Base-by-base conservation (phyloP, 2,329 filamentous ascomycete species). In the Geosmithia putterillii region DNA sequence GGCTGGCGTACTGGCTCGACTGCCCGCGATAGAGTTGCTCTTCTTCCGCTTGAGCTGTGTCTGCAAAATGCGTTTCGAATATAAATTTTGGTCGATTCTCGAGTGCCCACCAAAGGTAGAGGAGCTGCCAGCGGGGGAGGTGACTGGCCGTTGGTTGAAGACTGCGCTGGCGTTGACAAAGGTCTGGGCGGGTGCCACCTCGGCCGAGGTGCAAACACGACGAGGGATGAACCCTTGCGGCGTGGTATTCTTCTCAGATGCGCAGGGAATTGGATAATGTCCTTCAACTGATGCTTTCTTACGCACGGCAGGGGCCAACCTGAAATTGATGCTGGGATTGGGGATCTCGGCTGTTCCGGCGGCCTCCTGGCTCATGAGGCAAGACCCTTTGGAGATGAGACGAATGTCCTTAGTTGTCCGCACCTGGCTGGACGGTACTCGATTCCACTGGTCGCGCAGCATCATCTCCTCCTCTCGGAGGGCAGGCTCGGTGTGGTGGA, bases 121-220 rank as follows among this genome's bases (percentile, higher is more conserved):
- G 18, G 22, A 22, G 22, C 39, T 22, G 4, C 39, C 39, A 28
- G 39, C 15, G 12, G 54, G 47, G 21, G 41, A 46, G 17, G 44
- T 43, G 9, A 43, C 32, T 14, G 50, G 49, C 15, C 54, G 52
- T 41, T 47, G 48, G 44, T 55, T 50, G 20, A 44, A 25, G 4
- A 45, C 28, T 22, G 28, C 41, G 17, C 20, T 19, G 41, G 12
- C 46, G 40, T n/a, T 38, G 41, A 21, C 38, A 32, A 17, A 41
- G 18, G 23, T 38, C 14, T 25, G n/a, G 15, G 32, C 20, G 7
- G 41, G 41, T 17, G 41, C 19, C 8, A 14, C 15, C 12, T 38
- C 36, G 10, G 36, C 36, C 36, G 36, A 38, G 36, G 7, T 38
- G n/a, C 6, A 32, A 14, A 14, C 28, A 32, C 28, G 28, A 14